phyloP scores from a whole-genome alignment of 1,139 yeast genomes.

The Geotrichum fermentans region DNA sequence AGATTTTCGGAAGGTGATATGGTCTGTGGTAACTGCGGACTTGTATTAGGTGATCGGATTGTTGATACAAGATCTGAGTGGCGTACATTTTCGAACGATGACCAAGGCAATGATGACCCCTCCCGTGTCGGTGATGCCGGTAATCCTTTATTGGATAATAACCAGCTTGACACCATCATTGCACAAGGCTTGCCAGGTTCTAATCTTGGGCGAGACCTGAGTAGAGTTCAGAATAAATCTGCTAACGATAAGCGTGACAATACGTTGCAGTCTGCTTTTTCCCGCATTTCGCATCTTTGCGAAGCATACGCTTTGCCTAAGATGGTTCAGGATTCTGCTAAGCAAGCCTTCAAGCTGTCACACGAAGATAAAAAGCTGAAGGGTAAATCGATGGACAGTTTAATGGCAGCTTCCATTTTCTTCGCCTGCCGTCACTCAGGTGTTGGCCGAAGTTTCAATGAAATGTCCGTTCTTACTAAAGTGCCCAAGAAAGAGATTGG shows the following conservation, averaged over 20 bases:
- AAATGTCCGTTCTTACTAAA: slow-evolving; percentile 89
- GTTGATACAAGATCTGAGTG: slow-evolving; percentile 97
- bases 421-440: slow-evolving; percentile 93
- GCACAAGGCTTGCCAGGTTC: slow-evolving; percentile 67
- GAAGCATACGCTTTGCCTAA: slow-evolving; percentile 94
- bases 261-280: slow-evolving; percentile 82
- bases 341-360: slow-evolving; percentile 89
- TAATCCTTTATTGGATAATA: slow-evolving; percentile 86
- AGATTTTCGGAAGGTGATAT: slow-evolving; percentile 96
- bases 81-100: slow-evolving; percentile 95
- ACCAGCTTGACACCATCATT: slow-evolving; percentile 87
- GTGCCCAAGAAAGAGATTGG: slow-evolving; percentile 95
- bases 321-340: slow-evolving; percentile 95
- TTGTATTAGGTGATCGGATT: slow-evolving; percentile 84
- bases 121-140: slow-evolving; percentile 99
- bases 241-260: slow-evolving; percentile 83
- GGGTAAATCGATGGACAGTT: slow-evolving; percentile 89
- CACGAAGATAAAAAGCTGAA: slow-evolving; percentile 81
- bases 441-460: slow-evolving; percentile 92
- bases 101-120: slow-evolving; percentile 97
- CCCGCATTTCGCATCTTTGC: slow-evolving; percentile 91
- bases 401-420: slow-evolving; percentile 94
- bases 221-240: slow-evolving; percentile 81
- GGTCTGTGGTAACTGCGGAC: slow-evolving; percentile 94
- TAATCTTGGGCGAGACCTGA: slow-evolving; percentile 77